Evolutionary conservation across 768 basidiomycete genomes (phyloP).

Genomic region (Boletus sp.): DNA sequence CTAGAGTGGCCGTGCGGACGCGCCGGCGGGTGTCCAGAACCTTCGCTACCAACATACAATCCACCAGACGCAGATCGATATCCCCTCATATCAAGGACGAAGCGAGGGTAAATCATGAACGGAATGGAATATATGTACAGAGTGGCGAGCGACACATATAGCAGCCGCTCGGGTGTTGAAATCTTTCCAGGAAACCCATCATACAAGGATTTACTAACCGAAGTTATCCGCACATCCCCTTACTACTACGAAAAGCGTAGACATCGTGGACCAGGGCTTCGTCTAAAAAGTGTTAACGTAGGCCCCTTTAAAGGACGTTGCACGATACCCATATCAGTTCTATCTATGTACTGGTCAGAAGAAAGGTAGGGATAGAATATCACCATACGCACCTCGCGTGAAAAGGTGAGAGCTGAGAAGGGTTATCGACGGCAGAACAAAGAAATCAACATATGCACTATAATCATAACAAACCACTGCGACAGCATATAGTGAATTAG

Average conservation of each 20-base stretch:
- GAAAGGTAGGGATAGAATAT: no score
- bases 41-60: not conserved
- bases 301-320: not conserved
- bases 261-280: slow-evolving; percentile 10
- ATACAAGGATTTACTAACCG: not conserved
- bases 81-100: slow-evolving; percentile 3
- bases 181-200: not conserved
- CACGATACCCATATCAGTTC: slow-evolving; percentile 14
- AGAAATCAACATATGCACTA: not conserved
- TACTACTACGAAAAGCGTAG: slow-evolving; percentile 13
- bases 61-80: not conserved
- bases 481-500: not conserved
- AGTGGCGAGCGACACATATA: not conserved
- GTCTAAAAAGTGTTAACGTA: not conserved
- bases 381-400: slow-evolving; percentile 2
- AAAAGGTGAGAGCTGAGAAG: slow-evolving; percentile 7
- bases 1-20: not conserved
- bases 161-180: not conserved
- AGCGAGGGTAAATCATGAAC: slow-evolving; percentile 5
- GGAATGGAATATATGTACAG: not conserved
- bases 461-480: slow-evolving; percentile 11
- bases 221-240: not conserved
- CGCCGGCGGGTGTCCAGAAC: not conserved
- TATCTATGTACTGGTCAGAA: not conserved
- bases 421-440: not conserved